Conservation (phyloP, 2,329 filamentous ascomycete genomes). For the Stemphylium beticola region DNA sequence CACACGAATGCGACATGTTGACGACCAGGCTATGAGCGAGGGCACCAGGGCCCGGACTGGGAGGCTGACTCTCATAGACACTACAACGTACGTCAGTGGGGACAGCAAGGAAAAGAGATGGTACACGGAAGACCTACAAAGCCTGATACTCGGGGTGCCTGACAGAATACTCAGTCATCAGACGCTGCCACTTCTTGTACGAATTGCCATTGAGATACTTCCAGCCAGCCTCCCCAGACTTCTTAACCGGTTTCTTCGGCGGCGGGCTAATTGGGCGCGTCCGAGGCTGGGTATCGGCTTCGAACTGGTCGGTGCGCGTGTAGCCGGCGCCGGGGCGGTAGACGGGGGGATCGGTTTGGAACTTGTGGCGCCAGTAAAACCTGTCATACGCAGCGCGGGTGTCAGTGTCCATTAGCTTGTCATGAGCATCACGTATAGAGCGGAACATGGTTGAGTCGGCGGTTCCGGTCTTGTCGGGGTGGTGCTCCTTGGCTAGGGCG, state of each 20-base stretch:
- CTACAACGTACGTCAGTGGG: background rate
- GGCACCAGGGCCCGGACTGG: background rate
- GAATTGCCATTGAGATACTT: conserved; percentile 2
- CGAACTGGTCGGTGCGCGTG: background rate
- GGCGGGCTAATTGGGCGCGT: conserved; percentile 4
- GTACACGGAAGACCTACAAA: background rate
- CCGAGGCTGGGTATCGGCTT: conserved; percentile 2
- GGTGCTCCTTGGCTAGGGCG: conserved; percentile 89
- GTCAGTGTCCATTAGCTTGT: conserved; percentile 13
- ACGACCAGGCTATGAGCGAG: conserved; percentile 15
- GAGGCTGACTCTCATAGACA: background rate
- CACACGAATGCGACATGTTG: conserved; percentile 15
- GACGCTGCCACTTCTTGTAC: conserved; percentile 13
- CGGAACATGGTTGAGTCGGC: conserved; percentile 16
- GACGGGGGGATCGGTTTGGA: background rate
- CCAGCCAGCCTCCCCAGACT: conserved; percentile 4
- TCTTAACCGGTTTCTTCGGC: conserved; percentile 10
- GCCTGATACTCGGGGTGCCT: conserved; percentile 10
- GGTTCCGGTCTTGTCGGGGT: conserved; percentile 89
- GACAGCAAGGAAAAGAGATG: background rate
- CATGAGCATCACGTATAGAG: conserved; percentile 20
- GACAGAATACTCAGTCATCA: background rate
- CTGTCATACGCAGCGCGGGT: conserved; percentile 16
- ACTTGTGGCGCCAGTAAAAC: background rate
- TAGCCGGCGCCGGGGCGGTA: background rate